Base-by-base conservation (phyloP, 768 basidiomycete species). In the Cystofilobasidium macerans region DNA sequence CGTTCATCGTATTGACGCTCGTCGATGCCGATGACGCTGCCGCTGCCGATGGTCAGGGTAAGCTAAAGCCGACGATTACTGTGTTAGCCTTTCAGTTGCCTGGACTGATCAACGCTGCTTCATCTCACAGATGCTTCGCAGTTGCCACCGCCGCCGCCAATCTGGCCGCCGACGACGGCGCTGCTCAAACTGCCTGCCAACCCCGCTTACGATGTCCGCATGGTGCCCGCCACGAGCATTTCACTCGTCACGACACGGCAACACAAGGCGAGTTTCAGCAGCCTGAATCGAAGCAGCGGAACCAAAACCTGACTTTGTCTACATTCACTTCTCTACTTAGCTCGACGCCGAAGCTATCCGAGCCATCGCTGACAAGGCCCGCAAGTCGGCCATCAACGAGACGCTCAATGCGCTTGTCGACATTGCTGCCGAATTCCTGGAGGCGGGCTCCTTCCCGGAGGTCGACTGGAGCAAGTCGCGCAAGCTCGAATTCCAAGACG, bases 401-500 rank as follows among this genome's bases (percentile, higher is more conserved):
- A 82, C 81, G 2, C 77, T 83, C 30, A 72, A 78, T 7, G 76
- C 78, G 11, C 77, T 94, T 16, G 78, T 81, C 51, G 72, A 62
- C 2, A 69, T 86, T 3, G 78, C 82, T 20, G 73, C 78, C 20
- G 85, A 87, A 64, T 90, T 87, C 85, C 66, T 76, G 45, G 64
- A 72, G n/a, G 66, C 71, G 5, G 65, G 69, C 1, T 51, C 67
- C 0, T 73, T 76, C 11, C 81, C 83, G 2, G 95, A 99, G 74
- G 82, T 85, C 5, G 89, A 89, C 62, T 98, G 92, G 93, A 79
- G 79, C 63, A 82, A 86, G 60, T 82, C 91, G 74, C 83, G 87
- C 53, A 80, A 83, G n/a, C 76, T 99, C 11, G 92, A 97, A 62
- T 95, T 98, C 74, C 90, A 97, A 75, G 94, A 97, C 69, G 77